Evolutionary conservation across 2,329 filamentous ascomycete genomes (phyloP).

Genomic region (Claviceps sp.): DNA sequence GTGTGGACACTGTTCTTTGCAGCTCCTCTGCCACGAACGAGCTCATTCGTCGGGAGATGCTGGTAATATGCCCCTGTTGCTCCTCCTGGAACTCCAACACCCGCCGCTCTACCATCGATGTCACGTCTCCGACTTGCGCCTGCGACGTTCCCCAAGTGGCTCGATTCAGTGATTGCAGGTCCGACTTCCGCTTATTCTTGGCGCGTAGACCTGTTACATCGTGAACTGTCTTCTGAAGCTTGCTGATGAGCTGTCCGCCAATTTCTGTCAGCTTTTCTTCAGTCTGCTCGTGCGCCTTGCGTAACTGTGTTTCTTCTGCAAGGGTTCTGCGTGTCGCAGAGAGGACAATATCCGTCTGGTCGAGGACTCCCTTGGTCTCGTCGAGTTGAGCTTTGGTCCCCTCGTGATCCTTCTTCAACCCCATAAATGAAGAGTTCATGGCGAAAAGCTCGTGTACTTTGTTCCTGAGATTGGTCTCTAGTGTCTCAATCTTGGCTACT

Average conservation of each 20-base stretch:
- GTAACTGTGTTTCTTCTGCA: slow-evolving; percentile 63
- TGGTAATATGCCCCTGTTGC: slow-evolving; percentile 57
- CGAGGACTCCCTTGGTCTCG: slow-evolving; percentile 66
- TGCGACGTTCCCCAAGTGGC: slow-evolving; percentile 67
- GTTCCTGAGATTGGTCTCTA: slow-evolving; percentile 81
- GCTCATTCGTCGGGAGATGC: slow-evolving; percentile 59
- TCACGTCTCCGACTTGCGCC: slow-evolving; percentile 61
- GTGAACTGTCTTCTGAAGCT: slow-evolving; percentile 60
- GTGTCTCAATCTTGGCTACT: slow-evolving; percentile 76
- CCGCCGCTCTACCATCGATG: slow-evolving; percentile 60
- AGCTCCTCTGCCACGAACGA: slow-evolving; percentile 65
- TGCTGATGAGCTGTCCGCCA: slow-evolving; percentile 63
- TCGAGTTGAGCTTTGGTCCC: slow-evolving; percentile 57
- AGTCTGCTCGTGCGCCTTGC: slow-evolving; percentile 75
- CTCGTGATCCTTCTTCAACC: slow-evolving; percentile 81
- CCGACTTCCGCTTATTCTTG: slow-evolving; percentile 75
- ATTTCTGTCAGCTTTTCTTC: slow-evolving; percentile 64
- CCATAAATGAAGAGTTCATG: slow-evolving; percentile 76
- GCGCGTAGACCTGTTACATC: slow-evolving; percentile 74
- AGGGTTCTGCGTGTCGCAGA: slow-evolving; percentile 62
- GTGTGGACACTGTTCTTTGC: slow-evolving; percentile 54
- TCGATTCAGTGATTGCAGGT: slow-evolving; percentile 69
- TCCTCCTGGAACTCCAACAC: slow-evolving; percentile 59
- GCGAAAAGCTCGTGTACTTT: slow-evolving; percentile 88
- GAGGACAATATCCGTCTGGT: slow-evolving; percentile 78